Base-by-base conservation (phyloP, 2,329 filamentous ascomycete genomes). In the Trichoderma breve region DNA sequence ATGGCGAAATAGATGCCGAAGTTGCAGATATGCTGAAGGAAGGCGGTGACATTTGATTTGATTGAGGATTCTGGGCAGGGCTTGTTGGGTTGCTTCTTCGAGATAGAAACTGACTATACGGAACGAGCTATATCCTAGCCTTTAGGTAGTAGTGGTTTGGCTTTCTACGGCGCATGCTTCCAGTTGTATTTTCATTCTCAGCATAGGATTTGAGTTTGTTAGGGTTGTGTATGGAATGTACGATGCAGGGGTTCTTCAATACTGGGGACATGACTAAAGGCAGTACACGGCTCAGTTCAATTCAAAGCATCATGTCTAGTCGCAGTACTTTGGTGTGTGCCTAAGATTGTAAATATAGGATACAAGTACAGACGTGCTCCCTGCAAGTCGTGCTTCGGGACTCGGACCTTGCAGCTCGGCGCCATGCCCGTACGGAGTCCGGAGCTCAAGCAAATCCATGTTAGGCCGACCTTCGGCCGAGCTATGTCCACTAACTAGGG, bases 1-100 rank as follows among this genome's bases (percentile, higher is more conserved):
- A 88, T 71, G 86, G 88, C 73, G 87, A 83, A 1, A 87, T 89
- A 64, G 87, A 89, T 73, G 83, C 85, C 0, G 87, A 89, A 61
- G 87, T 89, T 39, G 84, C 84, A 30, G 86, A 87, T 75, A 87
- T 88, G 82, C 81, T 90, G 55, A 83, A 83, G 73, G 84, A 86
- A 34, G 61, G 47, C 11, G 21, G 26, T 4, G 69, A 71, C 28
- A 26, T 51, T 24, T 71, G 21, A 60, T 32, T 18, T n/a, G 30
- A 4, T 28, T 7, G 24, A 28, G 21, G 51, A 67, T 18, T 2
- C 30, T n/a, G 39, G 21, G 30, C 8, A 9, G 51, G 8, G 47
- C 8, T 6, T 36, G 11, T 47, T 1, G 7, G 14, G 11, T 34
- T 21, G n/a, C 34, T 43, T 43, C 28, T 34, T 24, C 8, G 3